Evolutionary conservation across 163 green algal species (phyloP).

Genomic region (Prototheca cutis): DNA sequence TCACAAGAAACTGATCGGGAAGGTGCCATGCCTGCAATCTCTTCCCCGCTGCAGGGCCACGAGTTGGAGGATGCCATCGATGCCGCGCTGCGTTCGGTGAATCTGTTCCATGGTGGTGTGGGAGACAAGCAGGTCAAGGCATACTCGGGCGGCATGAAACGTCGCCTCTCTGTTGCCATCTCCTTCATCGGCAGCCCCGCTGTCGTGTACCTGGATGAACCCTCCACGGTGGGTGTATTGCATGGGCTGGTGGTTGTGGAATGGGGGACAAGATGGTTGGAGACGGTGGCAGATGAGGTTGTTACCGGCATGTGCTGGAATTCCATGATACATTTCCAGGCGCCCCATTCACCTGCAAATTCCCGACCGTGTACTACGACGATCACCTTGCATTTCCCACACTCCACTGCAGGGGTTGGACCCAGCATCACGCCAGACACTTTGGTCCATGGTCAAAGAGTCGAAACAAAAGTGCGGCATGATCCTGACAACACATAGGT

Average conservation of each 20-base stretch:
- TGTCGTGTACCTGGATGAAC: constrained; percentile 70
- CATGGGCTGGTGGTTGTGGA: too few relatives aligned
- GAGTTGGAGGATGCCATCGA: constrained; percentile 47
- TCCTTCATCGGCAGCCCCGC: constrained; percentile 54
- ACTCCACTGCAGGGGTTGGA: constrained; percentile 17
- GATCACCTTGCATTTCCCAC: too few relatives aligned
- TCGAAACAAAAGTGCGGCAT: constrained; percentile 65
- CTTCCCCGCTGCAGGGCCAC: constrained; percentile 4
- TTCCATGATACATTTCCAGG: background rate
- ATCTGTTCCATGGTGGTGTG: constrained; percentile 51
- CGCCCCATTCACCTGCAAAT: background rate
- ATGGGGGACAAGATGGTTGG: too few relatives aligned
- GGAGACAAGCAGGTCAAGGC: constrained; percentile 41
- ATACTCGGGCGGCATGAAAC: constrained; percentile 69
- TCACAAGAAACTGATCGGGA: too few relatives aligned
- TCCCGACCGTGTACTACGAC: background rate
- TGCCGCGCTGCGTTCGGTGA: constrained; percentile 47
- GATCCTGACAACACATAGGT: constrained; percentile 78
- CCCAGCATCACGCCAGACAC: constrained; percentile 62
- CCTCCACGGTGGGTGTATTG: constrained; percentile 42
- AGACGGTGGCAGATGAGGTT: background rate
- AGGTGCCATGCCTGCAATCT: too few relatives aligned
- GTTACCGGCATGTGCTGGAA: too few relatives aligned
- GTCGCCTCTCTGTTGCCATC: constrained; percentile 66
- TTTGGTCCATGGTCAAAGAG: constrained; percentile 78